Base-by-base conservation (phyloP, 1,284 basidiomycete species). In the Rhodotorula glutinis region DNA sequence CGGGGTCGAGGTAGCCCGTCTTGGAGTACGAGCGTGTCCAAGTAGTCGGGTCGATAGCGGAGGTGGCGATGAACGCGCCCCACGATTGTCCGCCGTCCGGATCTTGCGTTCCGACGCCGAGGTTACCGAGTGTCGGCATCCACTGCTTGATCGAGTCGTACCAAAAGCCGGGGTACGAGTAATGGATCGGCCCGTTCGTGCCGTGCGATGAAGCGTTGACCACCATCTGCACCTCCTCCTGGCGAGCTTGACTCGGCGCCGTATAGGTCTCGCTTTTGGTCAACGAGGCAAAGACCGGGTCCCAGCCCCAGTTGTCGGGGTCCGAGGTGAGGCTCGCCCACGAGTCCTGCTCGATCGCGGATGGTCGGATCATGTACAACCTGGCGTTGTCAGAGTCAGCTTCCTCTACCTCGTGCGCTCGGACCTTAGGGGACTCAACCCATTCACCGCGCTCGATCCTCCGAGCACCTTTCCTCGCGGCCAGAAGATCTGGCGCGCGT, bases 21-120 rank as follows among this genome's bases (percentile, higher is more conserved):
- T 58, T 58, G 21, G 62, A 44, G 62, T 68, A 68, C 29, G 62
- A 64, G 43, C 66, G 66, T 21, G 66, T 68, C 66, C 66, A 68
- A 86, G 64, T 88, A 43, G 77, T 53, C 1, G 84, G 83, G 78
- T 88, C 86, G 77, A 90, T 85, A 43, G 83, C 81, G 19, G 84
- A 85, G 1, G 86, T 84, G 0, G 86, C 84, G 69, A 89, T 80
- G 74, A 82, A 86, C 0, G 81, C 80, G 54, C 86, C 84, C 78
- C 80, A 81, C 71, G 79, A 79, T 25, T 81, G 74, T 66, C 86
- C 86, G 27, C 62, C 63, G 21, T 68, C 71, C 5, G 68, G 73
- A 54, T 75, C 72, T 19, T 65, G 61, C 1, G 71, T 57, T 9
- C 62, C 65, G 40, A 76, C 49, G 5, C 74, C 74, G n/a, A 76